These are phyloP conservation scores for Rickenella mellea DNA, from an alignment of 768 basidiomycete species.

Conservation along the genomic window DNA sequence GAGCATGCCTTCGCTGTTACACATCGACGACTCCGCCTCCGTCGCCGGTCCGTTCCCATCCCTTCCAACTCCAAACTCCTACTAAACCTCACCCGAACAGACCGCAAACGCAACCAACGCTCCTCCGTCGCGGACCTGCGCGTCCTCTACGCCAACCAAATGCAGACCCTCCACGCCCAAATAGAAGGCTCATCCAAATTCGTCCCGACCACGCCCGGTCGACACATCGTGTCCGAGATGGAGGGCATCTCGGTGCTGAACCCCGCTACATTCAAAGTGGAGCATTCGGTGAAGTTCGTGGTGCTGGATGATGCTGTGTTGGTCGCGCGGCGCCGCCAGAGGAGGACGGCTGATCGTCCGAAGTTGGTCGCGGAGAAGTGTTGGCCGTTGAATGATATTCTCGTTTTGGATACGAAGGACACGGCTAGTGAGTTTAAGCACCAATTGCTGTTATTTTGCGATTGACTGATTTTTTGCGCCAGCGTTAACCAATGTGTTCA, in stretches of 20 bases:
- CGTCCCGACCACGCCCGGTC: conserved; percentile 80
- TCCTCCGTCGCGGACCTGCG: conserved; percentile 95
- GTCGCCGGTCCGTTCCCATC: conserved; percentile 34
- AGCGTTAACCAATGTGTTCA: conserved; percentile 94
- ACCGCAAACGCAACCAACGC: conserved; percentile 55
- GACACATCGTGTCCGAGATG: conserved; percentile 85
- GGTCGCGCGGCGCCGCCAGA: conserved; percentile 69
- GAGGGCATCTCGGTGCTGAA: conserved; percentile 79
- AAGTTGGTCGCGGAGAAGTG: conserved; percentile 89
- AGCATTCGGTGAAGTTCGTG: conserved; percentile 81
- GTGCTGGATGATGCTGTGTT: conserved; percentile 87
- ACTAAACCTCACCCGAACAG: conserved; percentile 14
- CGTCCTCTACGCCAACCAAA: conserved; percentile 88
- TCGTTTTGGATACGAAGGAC: conserved; percentile 95
- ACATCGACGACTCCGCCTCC: conserved; percentile 76
- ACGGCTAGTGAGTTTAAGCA: conserved; percentile 58
- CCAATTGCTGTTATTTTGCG: not conserved
- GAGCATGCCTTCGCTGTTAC: conserved; percentile 85
- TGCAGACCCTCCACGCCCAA: conserved; percentile 80
- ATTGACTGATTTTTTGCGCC: conserved; percentile 3
- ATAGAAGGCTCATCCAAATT: conserved; percentile 96
- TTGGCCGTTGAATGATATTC: conserved; percentile 89
- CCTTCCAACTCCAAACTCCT: conserved; percentile 21
- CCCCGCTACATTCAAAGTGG: conserved; percentile 89
- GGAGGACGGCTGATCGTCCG: conserved; percentile 42